Conservation (phyloP, 169 alveolate genomes). For the Cryptosporidium canis region DNA sequence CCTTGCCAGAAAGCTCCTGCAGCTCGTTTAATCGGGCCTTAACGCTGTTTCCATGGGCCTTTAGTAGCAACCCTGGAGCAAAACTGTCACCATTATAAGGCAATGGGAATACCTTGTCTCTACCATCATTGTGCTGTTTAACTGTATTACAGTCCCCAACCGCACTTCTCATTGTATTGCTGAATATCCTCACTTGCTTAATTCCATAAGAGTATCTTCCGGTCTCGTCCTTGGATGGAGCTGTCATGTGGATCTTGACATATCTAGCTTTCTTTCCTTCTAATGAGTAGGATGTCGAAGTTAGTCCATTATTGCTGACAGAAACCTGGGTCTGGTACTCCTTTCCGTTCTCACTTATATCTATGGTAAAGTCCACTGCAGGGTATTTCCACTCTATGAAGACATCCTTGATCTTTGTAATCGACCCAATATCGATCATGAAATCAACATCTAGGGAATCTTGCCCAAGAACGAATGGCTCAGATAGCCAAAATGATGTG, state of each 20-base stretch:
- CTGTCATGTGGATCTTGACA: conserved; percentile 4
- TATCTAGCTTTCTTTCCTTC: conserved; percentile 70
- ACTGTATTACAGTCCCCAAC: conserved; percentile 36
- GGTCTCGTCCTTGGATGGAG: conserved; percentile 12
- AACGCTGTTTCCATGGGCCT: conserved; percentile 54
- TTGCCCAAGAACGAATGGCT: neutral
- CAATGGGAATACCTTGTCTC: conserved; percentile 59
- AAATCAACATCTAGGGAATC: conserved; percentile 21
- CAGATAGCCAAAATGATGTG: conserved; percentile 60
- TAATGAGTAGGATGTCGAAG: conserved; percentile 31
- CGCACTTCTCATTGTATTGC: conserved; percentile 65
- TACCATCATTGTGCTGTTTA: conserved; percentile 45
- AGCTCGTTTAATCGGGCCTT: conserved; percentile 32
- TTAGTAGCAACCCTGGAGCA: conserved; percentile 56
- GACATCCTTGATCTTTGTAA: conserved; percentile 46
- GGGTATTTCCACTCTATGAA: conserved; percentile 69
- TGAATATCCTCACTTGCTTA: conserved; percentile 50
- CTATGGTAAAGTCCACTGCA: conserved; percentile 35
- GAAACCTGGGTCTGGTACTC: conserved; percentile 1
- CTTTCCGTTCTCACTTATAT: conserved; percentile 51
- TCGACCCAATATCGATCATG: conserved; percentile 20
- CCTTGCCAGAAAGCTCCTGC: conserved; percentile 60
- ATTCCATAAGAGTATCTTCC: conserved; percentile 54
- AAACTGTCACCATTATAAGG: conserved; percentile 56
- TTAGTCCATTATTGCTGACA: conserved; percentile 35